Conservation (phyloP, 2,329 filamentous ascomycete species). For the Xylaria sp. region DNA sequence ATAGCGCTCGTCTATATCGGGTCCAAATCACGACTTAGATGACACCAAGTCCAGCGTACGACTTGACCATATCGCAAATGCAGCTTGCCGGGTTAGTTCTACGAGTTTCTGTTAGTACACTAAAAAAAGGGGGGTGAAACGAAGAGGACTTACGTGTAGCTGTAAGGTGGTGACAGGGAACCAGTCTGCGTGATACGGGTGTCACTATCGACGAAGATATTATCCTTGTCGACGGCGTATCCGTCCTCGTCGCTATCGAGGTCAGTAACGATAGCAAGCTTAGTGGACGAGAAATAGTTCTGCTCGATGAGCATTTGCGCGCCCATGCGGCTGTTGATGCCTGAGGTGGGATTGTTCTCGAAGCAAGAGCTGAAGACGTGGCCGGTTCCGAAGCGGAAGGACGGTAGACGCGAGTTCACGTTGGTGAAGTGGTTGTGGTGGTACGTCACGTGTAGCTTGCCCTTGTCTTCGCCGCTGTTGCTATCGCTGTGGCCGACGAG, state of each 20-base stretch:
- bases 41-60: conserved; percentile 32
- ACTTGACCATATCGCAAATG: conserved; percentile 39
- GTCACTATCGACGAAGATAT: conserved; percentile 55
- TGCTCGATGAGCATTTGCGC: conserved; percentile 64
- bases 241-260: conserved; percentile 59
- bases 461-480: conserved; percentile 68
- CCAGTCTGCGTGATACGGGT: conserved; percentile 51
- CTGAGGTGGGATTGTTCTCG: conserved; percentile 53
- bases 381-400: conserved; percentile 72
- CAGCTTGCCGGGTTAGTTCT: conserved; percentile 40
- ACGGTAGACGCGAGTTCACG: conserved; percentile 71
- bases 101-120: conserved; percentile 6
- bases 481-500: conserved; percentile 69
- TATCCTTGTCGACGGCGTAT: conserved; percentile 56
- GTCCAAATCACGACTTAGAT: conserved; percentile 10
- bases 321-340: conserved; percentile 63
- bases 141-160: conserved; percentile 49
- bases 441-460: conserved; percentile 71
- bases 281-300: conserved; percentile 59
- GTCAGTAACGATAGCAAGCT: conserved; percentile 54
- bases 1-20: neutral
- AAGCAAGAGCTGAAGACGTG: conserved; percentile 67
- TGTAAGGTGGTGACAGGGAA: conserved; percentile 50
- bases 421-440: conserved; percentile 74
- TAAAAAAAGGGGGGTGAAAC: too few relatives aligned